Percentiles rank a stretch among this genome's conserved stretches.
Evolutionary conservation across 2,329 filamentous ascomycete species (phyloP).

Genomic region (Trichoderma oligosporum): DNA sequence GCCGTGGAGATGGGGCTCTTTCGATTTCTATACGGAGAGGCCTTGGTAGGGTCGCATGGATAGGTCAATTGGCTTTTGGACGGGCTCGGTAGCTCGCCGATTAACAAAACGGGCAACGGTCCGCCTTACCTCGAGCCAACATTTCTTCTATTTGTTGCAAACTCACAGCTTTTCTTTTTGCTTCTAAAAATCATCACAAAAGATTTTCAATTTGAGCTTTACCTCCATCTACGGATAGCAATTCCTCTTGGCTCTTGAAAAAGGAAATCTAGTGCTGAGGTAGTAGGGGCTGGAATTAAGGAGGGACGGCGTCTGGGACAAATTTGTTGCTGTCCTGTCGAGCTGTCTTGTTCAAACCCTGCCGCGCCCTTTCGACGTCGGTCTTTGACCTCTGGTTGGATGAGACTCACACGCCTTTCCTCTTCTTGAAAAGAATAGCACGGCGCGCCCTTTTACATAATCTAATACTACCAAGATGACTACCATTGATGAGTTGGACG

Average conservation of each 20-base stretch:
- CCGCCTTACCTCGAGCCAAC: constrained; percentile 15
- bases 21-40: background rate
- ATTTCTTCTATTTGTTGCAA: background rate
- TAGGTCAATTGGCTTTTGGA: constrained; percentile 2
- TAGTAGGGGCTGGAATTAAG: background rate
- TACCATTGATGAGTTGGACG: constrained; percentile 53
- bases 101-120: constrained; percentile 18
- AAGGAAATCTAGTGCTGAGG: background rate
- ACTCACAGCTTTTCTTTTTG: background rate
- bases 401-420: constrained; percentile 13
- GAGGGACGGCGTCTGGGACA: constrained; percentile 10
- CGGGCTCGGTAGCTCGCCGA: constrained; percentile 3
- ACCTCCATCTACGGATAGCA: background rate
- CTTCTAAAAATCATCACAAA: background rate
- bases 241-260: background rate
- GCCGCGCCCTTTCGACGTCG: constrained; percentile 18
- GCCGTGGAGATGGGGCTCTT: constrained; percentile 4
- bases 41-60: constrained; percentile 15
- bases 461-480: constrained; percentile 32
- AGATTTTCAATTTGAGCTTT: background rate
- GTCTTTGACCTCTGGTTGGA: constrained; percentile 14
- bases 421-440: background rate
- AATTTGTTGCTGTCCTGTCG: background rate
- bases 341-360: background rate
- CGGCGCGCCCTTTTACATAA: constrained; percentile 22